Percentiles rank a stretch among this genome's conserved stretches.
phyloP scores from a whole-genome alignment of 805 yeast genomes.

The Pichia nanzhaoensis region DNA sequence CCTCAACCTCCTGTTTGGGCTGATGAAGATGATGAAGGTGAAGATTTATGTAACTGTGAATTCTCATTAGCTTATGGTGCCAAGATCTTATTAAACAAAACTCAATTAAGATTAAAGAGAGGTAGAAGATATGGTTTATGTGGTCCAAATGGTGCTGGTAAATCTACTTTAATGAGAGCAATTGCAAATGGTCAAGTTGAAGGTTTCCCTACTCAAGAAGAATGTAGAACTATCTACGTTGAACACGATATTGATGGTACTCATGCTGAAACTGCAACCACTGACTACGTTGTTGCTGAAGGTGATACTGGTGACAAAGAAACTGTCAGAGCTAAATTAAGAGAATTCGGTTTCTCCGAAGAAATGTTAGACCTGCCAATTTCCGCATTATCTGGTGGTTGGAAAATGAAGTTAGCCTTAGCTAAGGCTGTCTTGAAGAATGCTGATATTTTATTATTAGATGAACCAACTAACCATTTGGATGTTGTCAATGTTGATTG shows the following conservation, averaged over 20 bases:
- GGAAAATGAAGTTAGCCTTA: conserved; percentile 99
- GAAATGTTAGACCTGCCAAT: conserved; percentile 93
- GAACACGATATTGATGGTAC: conserved; percentile 99
- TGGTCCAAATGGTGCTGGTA: conserved; percentile 99
- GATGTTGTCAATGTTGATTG: conserved; percentile 99
- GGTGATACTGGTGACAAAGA: conserved; percentile 68
- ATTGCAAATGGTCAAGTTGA: conserved; percentile 98
- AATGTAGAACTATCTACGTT: conserved; percentile 98
- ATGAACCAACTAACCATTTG: conserved; percentile 99
- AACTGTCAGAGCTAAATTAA: conserved; percentile 65
- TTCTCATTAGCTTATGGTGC: conserved; percentile 99
- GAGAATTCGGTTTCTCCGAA: conserved; percentile 88
- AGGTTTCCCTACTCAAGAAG: conserved; percentile 99
- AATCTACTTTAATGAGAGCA: conserved; percentile 94
- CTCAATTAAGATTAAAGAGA: conserved; percentile 97
- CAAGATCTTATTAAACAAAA: conserved; percentile 98
- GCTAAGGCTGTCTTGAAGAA: conserved; percentile 99
- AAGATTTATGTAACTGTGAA: conserved; percentile 99
- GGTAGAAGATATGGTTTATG: conserved; percentile 99
- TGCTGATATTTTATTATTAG: conserved; percentile 95
- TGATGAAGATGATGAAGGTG: conserved; percentile 97
- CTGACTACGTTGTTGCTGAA: conserved; percentile 67
- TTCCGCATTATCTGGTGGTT: conserved; percentile 98
- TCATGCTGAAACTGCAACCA: conserved; percentile 91
- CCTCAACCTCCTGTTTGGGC: conserved; percentile 89